phyloP scores from a whole-genome alignment of 257 asterid species.

The Gentiana macrophylla region DNA sequence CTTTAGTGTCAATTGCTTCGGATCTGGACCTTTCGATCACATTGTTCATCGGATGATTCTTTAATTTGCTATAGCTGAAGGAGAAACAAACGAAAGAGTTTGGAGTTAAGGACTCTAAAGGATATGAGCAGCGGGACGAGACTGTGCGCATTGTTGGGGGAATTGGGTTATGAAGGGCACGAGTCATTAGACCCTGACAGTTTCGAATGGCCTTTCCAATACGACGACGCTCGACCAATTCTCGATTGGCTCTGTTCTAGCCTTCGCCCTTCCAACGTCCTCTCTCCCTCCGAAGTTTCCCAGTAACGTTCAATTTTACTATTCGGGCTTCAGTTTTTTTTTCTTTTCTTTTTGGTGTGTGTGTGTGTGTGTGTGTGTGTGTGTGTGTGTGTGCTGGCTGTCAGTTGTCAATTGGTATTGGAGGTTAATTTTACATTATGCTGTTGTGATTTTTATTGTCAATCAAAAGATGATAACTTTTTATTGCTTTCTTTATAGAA shows the following conservation, averaged over 20 bases:
- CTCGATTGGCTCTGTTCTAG: slow-evolving; percentile 98
- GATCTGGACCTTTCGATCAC: no score
- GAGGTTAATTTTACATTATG: no score
- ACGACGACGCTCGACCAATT: slow-evolving; percentile 91
- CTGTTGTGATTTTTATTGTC: no score
- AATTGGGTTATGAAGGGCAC: slow-evolving; percentile 75
- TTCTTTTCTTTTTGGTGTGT: not conserved
- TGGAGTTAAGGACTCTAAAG: no score
- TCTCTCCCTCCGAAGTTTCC: slow-evolving; percentile 70
- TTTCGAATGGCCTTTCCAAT: slow-evolving; percentile 97
- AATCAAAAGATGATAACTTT: no score
- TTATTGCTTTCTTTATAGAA: no score
- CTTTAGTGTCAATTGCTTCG: no score
- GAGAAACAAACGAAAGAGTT: no score
- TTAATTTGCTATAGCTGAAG: slow-evolving; percentile 13
- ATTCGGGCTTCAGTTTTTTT: slow-evolving; percentile 2
- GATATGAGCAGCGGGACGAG: slow-evolving; percentile 60
- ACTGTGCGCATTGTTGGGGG: slow-evolving; percentile 67
- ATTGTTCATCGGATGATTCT: slow-evolving; percentile 4
- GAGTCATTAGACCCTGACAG: slow-evolving; percentile 79
- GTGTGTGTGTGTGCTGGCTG: not conserved
- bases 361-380: not conserved
- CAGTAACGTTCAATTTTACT: slow-evolving; percentile 33
- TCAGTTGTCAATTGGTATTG: no score
- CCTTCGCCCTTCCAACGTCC: slow-evolving; percentile 91